These are phyloP conservation scores for Pseudogymnoascus sp. DNA, from an alignment of 2,329 filamentous ascomycete genomes.

Conservation along the genomic window DNA sequence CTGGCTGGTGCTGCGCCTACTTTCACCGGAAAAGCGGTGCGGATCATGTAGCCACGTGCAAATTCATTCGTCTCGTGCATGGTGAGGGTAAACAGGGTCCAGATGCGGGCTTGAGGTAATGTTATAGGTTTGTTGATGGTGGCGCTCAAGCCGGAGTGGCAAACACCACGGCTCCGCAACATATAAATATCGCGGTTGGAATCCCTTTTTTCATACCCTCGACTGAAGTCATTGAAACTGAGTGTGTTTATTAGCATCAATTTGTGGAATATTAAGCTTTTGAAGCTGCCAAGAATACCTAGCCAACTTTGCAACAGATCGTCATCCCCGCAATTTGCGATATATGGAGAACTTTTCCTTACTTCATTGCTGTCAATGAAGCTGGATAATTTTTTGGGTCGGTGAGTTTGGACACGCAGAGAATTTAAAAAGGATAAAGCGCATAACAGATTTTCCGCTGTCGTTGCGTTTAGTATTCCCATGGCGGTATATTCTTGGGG, in stretches of 20 bases:
- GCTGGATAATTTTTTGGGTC: neutral
- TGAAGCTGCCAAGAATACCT: constrained; percentile 8
- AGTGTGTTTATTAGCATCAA: neutral
- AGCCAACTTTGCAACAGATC: constrained; percentile 9
- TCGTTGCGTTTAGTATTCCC: neutral
- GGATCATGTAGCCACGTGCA: neutral
- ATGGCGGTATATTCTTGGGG: neutral
- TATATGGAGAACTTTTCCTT: neutral
- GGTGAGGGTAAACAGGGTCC: neutral
- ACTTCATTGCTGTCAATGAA: neutral
- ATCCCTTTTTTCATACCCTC: neutral
- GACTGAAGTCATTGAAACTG: neutral
- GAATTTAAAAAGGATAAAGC: neutral
- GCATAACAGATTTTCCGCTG: neutral
- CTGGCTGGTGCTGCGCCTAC: neutral
- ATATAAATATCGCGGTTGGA: neutral
- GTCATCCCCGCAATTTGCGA: neutral
- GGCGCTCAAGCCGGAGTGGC: neutral
- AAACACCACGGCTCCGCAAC: neutral
- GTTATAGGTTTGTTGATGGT: neutral
- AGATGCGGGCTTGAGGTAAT: neutral
- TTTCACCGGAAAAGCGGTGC: neutral
- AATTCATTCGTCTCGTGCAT: neutral
- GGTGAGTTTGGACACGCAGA: neutral
- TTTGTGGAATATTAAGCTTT: constrained; percentile 4